Base-by-base conservation (phyloP, 306 rosid genomes). In the Cucurbita maxima region DNA sequence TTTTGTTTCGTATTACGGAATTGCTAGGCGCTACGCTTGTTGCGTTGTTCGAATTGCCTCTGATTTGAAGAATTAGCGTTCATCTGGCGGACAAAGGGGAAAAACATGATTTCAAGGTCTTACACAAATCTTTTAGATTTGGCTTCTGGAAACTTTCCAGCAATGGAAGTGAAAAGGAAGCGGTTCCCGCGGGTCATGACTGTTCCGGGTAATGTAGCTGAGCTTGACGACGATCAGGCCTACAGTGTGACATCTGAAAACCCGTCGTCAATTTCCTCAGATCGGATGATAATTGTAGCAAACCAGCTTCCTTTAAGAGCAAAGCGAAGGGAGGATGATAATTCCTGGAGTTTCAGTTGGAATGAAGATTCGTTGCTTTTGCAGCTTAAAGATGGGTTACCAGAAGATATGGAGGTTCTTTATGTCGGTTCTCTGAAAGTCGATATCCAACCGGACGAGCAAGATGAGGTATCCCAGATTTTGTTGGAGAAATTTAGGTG, bases 261-360 rank as follows among this genome's bases (percentile, higher is more conserved):
- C 57, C 88, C 89, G 0, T 87, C 93, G 13, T 82, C 87, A 10
- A 22, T 82, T 76, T 66, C 89, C 57, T 66, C 84, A 0, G 93
- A 88, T 66, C 78, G 94, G 82, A 68, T 90, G 76, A 88, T 90
- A 76, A 82, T 90, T 63, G 96, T 90, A 40, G 94, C 95, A 4
- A 88, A 90, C 80, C 87, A 90, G 84, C 88, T 90, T 77, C 96
- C 96, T 11, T 70, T 90, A 73, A 90, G 77, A 79, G 96, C 85
- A 57, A 83, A 85, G 64, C 77, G 84, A 67, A 86, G 58, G 73
- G 92, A 86, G 18, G 88, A 90, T 67, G 72, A 79, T 63, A 78
- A 78, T 72, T 88, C 92, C 10, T 90, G 95, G 96, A 83, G 47
- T 82, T 88, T 90, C 82, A 84, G 86, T 83, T 85, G 92, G 92